phyloP scores from a whole-genome alignment of 306 rosid species.

The Citrullus amarus region DNA sequence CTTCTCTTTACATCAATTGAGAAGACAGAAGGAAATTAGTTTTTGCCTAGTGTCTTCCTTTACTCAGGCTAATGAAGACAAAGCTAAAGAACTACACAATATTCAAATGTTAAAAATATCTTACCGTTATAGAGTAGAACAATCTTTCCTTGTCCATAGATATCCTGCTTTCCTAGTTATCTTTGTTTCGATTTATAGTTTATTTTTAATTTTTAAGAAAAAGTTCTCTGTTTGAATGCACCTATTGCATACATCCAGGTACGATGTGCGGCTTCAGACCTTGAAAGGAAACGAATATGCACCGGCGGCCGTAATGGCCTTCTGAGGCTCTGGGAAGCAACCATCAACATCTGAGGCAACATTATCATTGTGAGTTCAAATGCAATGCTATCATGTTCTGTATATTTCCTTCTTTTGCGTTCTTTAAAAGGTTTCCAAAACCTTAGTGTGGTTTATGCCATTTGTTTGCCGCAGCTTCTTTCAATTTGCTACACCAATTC shows the following conservation, averaged over 20 bases:
- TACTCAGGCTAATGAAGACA: neutral
- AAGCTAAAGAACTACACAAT: neutral
- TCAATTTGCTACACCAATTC: neutral
- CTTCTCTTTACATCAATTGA: neutral
- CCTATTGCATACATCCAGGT: conserved; percentile 33
- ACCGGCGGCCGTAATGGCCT: conserved; percentile 95
- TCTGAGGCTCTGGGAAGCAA: conserved; percentile 97
- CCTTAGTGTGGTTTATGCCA: neutral
- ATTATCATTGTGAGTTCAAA: conserved; percentile 4
- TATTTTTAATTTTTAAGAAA: neutral
- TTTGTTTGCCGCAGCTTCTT: neutral
- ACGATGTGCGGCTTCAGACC: conserved; percentile 72
- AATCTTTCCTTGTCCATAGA: neutral
- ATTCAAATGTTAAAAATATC: neutral
- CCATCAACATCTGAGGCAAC: conserved; percentile 59
- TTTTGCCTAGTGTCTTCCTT: neutral
- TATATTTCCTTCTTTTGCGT: neutral
- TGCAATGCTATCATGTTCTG: neutral
- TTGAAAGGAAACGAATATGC: conserved; percentile 95
- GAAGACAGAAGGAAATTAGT: neutral
- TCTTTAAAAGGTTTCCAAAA: neutral
- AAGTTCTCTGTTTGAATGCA: neutral
- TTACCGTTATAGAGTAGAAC: neutral
- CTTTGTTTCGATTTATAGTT: neutral
- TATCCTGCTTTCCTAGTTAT: neutral